Evolutionary conservation across 495 filamentous ascomycete species (phyloP), one percentile per base, ranked within the genome.

Genomic region (Penicillium crystallinum): DNA sequence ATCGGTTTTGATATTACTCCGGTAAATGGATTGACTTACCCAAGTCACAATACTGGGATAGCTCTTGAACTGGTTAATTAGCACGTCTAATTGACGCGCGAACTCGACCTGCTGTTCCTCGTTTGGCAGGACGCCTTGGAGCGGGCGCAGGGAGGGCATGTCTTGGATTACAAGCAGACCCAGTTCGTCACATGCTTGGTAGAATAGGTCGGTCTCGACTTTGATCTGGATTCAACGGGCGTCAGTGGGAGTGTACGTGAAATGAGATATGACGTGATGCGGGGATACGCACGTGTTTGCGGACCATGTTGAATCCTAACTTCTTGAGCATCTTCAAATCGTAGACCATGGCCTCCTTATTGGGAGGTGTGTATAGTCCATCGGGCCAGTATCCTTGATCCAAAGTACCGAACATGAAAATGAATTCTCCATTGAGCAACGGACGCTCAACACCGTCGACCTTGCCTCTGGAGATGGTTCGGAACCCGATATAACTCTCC

Each of bases 321-420:
- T 65, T 63, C 63, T 88, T 86, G 42, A 86, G 58, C 25, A 81
- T 53, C 42, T 83, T 38, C 3, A 88, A 61, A 63, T 88, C 84
- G 40, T 74, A 86, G 1, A 80, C 68, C 84, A 88, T 85, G 0
- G 84, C 84, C 47, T 86, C 81, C 2, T 66, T 59, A 17, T 69
- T 84, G 0, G 84, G 84, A 0, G 84, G 76, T 0, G 74, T 70
- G 55, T 86, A 78, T 19, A 87, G 65, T 0, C 84, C 84, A 55
- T 88, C 84, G 0, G 84, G 84, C 83, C 83, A 88, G 64, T 75
- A 86, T 2, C 83, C 84, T 55, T 87, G 83, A 46, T 88, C 84
- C 2, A 88, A 68, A 0, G 84, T 85, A 11, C 82, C 82, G 45
- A 88, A 85, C 54, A 76, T 72, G 66, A 86, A 87, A 9, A 79